Evolutionary conservation across 345 rosid species (phyloP), one percentile per base, ranked within the genome.

Genomic region (Syzygium oleosum): DNA sequence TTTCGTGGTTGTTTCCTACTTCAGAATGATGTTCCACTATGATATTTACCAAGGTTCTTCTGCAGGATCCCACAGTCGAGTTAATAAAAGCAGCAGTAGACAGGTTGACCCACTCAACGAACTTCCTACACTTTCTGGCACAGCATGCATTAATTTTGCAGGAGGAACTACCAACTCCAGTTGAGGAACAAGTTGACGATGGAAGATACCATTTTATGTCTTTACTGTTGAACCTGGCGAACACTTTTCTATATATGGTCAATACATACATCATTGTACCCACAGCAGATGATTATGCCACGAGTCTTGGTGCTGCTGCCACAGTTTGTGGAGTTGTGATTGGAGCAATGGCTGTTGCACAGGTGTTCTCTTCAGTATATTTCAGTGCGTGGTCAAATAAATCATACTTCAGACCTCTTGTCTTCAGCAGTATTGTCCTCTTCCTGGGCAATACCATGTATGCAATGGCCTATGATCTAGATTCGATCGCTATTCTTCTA

Each of bases 311-410:
- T 85, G 99, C 99, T 85, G 96, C 99, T 41, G 98, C 99, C 85
- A 98, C 99, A 51, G 99, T 98, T 91, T 97, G 99, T 80, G 99
- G 99, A 91, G 68, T 96, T 87, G 99, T 98, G 68, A 97, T 98
- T 88, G 99, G 99, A 85, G 93, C 99, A 88, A 98, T 98, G 99
- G 99, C 99, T 51, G 95, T 97, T 73, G 99, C 99, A 5, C 99
- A 98, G 91, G 93, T 98, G 85, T 98, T 98, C 91, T 98, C 99
- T 54, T 98, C 99, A 3, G 96, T 97, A 83, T 98, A 98, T 93
- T 97, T 97, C 90, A 98, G 99, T 90, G 99, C 98, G 12, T 98
- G 99, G 98, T 98, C 99, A 85, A 98, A 98, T 89, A 95, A 88
- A 90, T 98, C 99, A 68, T 98, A 98, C 94, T 98, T 92, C 95